phyloP scores from a whole-genome alignment of 1,284 basidiomycete species.

The Exobasidium rhododendri region DNA sequence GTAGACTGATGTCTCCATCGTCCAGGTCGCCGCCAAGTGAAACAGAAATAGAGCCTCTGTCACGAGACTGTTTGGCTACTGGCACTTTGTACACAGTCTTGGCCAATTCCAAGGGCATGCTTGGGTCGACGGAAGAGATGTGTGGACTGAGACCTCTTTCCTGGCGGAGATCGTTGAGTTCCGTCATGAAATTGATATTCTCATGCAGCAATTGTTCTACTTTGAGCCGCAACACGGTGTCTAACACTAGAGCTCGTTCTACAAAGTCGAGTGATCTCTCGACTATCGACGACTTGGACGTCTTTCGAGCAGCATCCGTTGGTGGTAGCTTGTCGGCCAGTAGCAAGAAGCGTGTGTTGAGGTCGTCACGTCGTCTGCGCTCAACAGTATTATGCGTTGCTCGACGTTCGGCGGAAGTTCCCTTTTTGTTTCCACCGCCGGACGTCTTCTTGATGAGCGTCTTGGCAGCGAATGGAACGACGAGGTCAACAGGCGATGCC shows the following conservation, averaged over 20 bases:
- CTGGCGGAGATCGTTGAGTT: constrained; percentile 37
- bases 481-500: background rate
- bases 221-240: constrained; percentile 35
- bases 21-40: background rate
- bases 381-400: constrained; percentile 50
- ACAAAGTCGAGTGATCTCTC: constrained; percentile 48
- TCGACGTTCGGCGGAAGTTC: constrained; percentile 39
- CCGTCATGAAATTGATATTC: constrained; percentile 31
- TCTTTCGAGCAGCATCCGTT: constrained; percentile 40
- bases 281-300: constrained; percentile 46
- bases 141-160: constrained; percentile 30
- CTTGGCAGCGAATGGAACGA: background rate
- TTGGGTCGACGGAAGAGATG: background rate
- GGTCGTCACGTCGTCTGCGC: constrained; percentile 41
- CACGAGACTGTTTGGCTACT: background rate
- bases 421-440: constrained; percentile 46
- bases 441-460: constrained; percentile 8
- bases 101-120: background rate
- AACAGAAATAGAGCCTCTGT: background rate
- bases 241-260: constrained; percentile 34
- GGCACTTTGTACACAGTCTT: background rate
- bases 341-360: constrained; percentile 44
- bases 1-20: background rate
- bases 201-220: constrained; percentile 34
- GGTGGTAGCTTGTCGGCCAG: constrained; percentile 40